Evolutionary conservation across 805 yeast species (phyloP).

Genomic region (Cyberlindnera galapagoensis): DNA sequence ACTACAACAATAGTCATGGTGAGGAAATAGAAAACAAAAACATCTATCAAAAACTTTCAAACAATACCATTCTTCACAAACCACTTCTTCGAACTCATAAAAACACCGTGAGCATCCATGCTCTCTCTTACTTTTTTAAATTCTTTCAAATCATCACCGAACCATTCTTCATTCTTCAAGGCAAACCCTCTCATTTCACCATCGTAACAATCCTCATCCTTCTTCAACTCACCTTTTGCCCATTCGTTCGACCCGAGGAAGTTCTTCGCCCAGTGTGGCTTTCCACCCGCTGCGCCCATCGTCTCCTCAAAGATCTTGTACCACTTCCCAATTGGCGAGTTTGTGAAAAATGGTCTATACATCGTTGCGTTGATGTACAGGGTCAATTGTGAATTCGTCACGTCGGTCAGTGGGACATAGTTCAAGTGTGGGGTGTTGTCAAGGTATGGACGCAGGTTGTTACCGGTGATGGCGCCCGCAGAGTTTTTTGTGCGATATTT

Average conservation of each 20-base stretch:
- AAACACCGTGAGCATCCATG: constrained; percentile 78
- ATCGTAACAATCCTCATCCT: constrained; percentile 37
- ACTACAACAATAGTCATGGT: no score
- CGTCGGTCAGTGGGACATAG: constrained; percentile 40
- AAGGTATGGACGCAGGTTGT: constrained; percentile 69
- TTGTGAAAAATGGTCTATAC: constrained; percentile 84
- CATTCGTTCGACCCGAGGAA: constrained; percentile 55
- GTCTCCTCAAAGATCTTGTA: constrained; percentile 75
- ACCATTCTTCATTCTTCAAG: constrained; percentile 66
- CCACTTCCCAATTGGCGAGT: constrained; percentile 76
- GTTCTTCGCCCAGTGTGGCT: constrained; percentile 98
- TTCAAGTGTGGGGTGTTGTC: constrained; percentile 72
- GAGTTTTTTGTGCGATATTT: constrained; percentile 43
- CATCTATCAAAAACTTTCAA: background rate
- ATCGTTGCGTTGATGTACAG: constrained; percentile 89
- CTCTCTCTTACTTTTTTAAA: constrained; percentile 60
- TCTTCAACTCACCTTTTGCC: constrained; percentile 23
- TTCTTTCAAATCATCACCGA: constrained; percentile 57
- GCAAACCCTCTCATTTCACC: constrained; percentile 80
- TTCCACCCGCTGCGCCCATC: constrained; percentile 74
- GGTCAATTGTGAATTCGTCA: constrained; percentile 70
- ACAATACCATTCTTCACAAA: constrained; percentile 68
- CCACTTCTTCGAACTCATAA: constrained; percentile 77
- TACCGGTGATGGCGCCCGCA: constrained; percentile 81
- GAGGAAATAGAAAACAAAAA: background rate